Conservation (phyloP, 495 filamentous ascomycete species). For the Neurospora sp. region DNA sequence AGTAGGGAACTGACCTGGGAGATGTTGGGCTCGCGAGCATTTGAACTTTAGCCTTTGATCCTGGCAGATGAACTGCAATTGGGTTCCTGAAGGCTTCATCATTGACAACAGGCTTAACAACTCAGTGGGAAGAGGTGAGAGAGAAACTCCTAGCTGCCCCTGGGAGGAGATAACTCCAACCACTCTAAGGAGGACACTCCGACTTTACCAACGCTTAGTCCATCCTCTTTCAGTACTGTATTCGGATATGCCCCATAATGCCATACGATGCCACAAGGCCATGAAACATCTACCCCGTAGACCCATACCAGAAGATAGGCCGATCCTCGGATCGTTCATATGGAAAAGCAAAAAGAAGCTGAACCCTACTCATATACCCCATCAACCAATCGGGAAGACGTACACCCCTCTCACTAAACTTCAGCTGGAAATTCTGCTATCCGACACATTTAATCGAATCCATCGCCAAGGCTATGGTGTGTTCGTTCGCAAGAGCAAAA, state of each 20-base stretch:
- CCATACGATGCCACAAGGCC: background rate
- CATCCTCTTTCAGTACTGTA: background rate
- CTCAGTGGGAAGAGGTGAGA: background rate
- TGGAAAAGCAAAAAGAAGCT: background rate
- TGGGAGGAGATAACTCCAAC: background rate
- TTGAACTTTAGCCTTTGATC: background rate
- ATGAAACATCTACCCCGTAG: background rate
- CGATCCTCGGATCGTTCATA: background rate
- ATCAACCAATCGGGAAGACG: background rate
- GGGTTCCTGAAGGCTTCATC: background rate
- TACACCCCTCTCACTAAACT: background rate
- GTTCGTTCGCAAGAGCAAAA: background rate
- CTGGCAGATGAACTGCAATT: background rate
- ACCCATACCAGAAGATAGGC: background rate
- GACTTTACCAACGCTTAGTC: background rate
- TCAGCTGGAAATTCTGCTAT: background rate
- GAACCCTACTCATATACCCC: background rate
- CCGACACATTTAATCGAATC: background rate
- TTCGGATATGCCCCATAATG: background rate
- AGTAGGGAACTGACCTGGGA: background rate
- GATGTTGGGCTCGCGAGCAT: background rate
- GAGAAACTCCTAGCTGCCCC: background rate
- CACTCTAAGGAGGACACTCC: background rate
- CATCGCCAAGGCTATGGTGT: background rate
- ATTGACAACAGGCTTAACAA: background rate